Base-by-base conservation (phyloP, 495 filamentous ascomycete species). In the Usnea hakonensis region DNA sequence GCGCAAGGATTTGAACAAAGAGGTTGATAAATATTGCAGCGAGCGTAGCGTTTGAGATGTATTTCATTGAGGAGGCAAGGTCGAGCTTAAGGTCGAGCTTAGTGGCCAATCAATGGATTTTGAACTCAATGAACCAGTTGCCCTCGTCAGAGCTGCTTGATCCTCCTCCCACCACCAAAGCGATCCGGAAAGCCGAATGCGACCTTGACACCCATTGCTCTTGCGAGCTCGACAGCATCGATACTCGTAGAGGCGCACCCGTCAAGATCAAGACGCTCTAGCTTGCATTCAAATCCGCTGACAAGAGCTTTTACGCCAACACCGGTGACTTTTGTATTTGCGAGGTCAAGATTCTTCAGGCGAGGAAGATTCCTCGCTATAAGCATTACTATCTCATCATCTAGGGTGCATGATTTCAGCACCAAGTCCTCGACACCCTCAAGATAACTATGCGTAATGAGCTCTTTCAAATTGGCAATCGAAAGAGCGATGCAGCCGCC, bases 11-110 rank as follows among this genome's bases (percentile, higher is more conserved):
- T 73, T 96, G 70, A 76, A 75, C 28, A 87, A 84, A 74, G 91
- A 96, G 77, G 91, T 95, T 28, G 82, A 81, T 65, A 86, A 83
- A 74, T 96, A 88, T 72, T 92, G 90, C 65, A 75, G 82, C 69
- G 89, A 92, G 72, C 77, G 90, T 38, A 82, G 82, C 7, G 83
- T 85, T 64, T 73, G 61, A 69, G 48, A 4, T 43, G 9, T 10
- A 19, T 16, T 8, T 28, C 16, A 21, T 57, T 16, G 3, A 30
- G 17, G 0, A 4, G 17, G 21, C 19, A 32, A 32, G 26, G 55
- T 16, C n/a, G n/a, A n/a, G n/a, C n/a, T n/a, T n/a, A n/a, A n/a
- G n/a, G n/a, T 28, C 17, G 21, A 38, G 1, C 19, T 1, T 43
- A 52, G 28, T 19, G 26, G 28, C 28, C 28, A 2, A 9, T 52